Evolutionary conservation across 2,329 filamentous ascomycete species (phyloP).

Genomic region (Xylaria hypoxylon): DNA sequence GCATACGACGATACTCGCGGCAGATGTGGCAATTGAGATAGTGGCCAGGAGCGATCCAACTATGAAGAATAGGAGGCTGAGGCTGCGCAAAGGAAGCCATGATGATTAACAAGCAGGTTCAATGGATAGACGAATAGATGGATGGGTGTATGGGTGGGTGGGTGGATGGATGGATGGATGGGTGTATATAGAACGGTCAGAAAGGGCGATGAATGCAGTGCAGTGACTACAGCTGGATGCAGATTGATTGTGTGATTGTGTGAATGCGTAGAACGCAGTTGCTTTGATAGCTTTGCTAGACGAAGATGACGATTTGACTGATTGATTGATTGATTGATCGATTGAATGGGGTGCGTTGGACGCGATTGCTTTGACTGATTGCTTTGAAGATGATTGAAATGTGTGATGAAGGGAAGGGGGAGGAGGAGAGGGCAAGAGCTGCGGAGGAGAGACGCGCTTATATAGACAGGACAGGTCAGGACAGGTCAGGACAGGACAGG

Average conservation of each 20-base stretch:
- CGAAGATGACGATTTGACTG: no score
- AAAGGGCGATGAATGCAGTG: conserved; percentile 6
- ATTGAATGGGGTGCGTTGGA: no score
- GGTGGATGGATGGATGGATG: background rate
- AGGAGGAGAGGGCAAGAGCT: background rate
- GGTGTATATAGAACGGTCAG: background rate
- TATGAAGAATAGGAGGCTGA: background rate
- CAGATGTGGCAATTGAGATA: conserved; percentile 19
- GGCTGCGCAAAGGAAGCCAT: conserved; percentile 22
- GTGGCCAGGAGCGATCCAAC: conserved; percentile 29
- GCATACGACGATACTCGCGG: background rate
- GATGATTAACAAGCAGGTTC: conserved; percentile 30
- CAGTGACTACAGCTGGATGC: background rate
- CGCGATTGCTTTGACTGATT: no score
- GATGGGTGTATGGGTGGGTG: no score
- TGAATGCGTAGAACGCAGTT: conserved; percentile 7
- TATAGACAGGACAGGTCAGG: no score
- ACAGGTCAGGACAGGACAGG: no score
- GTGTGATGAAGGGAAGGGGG: conserved; percentile 13
- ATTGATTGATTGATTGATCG: no score
- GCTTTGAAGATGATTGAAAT: conserved; percentile 1
- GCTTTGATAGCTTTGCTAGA: conserved; percentile 17
- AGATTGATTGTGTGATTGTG: conserved; percentile 1
- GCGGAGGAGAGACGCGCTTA: background rate
- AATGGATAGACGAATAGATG: background rate